These are phyloP conservation scores for Populus ilicifolia DNA, from an alignment of 345 rosid species.

Conservation along the genomic window DNA sequence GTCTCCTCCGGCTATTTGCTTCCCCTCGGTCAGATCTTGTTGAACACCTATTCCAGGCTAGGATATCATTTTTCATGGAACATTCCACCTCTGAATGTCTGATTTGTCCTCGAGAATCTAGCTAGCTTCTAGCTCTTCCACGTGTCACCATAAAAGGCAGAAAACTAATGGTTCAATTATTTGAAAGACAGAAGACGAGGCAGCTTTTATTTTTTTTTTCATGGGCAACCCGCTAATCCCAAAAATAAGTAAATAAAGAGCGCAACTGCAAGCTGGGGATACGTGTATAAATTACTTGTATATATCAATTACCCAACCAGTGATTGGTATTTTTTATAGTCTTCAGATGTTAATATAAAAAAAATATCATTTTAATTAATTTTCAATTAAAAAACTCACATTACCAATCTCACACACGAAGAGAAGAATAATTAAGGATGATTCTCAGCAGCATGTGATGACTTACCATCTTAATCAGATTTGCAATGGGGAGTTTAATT, in stretches of 20 bases:
- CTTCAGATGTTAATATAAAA: no score
- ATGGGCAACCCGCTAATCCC: no score
- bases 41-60: not conserved
- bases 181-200: not conserved
- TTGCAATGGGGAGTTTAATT: not conserved
- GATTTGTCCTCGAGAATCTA: not conserved
- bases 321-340: no score
- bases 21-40: not conserved
- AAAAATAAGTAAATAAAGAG: no score
- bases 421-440: not conserved
- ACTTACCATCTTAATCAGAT: not conserved
- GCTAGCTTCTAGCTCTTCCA: not conserved
- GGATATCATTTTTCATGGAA: slow-evolving; percentile 12
- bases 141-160: not conserved
- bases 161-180: not conserved
- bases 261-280: no score
- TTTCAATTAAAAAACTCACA: no score
- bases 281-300: no score
- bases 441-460: not conserved
- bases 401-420: no score
- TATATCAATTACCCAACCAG: not conserved
- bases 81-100: not conserved
- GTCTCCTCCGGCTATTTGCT: not conserved
- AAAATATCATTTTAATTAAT: no score
- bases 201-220: no score